Conservation (phyloP, 2,329 filamentous ascomycete species). For the Neonectria faginata region DNA sequence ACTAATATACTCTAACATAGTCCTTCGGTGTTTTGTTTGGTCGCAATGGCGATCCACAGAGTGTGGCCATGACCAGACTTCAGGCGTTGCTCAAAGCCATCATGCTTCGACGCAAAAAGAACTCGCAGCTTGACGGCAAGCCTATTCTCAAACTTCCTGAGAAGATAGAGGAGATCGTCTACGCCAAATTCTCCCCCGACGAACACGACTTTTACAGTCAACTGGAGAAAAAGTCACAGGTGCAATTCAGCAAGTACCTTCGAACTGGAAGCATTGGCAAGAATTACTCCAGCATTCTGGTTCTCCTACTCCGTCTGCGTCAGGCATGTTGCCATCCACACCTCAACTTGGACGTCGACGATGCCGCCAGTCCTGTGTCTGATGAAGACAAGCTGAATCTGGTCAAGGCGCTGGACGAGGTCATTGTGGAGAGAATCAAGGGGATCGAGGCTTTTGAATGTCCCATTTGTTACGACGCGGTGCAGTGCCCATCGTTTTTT, state of each 20-base stretch:
- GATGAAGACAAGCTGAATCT: conserved; percentile 67
- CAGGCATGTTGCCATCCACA: conserved; percentile 69
- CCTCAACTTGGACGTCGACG: conserved; percentile 50
- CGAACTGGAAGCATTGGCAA: conserved; percentile 73
- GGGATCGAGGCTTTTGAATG: conserved; percentile 75
- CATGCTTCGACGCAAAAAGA: conserved; percentile 85
- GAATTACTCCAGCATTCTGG: conserved; percentile 81
- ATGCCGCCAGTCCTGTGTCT: conserved; percentile 55
- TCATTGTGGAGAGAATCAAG: conserved; percentile 76
- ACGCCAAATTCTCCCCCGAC: conserved; percentile 76
- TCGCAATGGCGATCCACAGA: conserved; percentile 61
- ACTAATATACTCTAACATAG: conserved; percentile 38
- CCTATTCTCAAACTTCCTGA: conserved; percentile 82
- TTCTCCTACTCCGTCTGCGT: conserved; percentile 83
- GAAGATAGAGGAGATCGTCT: conserved; percentile 81
- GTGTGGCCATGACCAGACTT: conserved; percentile 76
- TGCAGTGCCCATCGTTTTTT: conserved; percentile 80
- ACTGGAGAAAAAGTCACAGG: conserved; percentile 74
- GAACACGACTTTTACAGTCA: conserved; percentile 84
- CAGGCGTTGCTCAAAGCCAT: conserved; percentile 83
- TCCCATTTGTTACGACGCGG: conserved; percentile 83
- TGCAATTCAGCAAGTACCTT: conserved; percentile 83
- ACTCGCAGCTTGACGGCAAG: conserved; percentile 81
- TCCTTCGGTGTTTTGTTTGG: conserved; percentile 57
- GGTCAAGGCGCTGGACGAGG: conserved; percentile 68